Conservation (phyloP, 2,329 filamentous ascomycete genomes). For the Cladorrhinum sp. region DNA sequence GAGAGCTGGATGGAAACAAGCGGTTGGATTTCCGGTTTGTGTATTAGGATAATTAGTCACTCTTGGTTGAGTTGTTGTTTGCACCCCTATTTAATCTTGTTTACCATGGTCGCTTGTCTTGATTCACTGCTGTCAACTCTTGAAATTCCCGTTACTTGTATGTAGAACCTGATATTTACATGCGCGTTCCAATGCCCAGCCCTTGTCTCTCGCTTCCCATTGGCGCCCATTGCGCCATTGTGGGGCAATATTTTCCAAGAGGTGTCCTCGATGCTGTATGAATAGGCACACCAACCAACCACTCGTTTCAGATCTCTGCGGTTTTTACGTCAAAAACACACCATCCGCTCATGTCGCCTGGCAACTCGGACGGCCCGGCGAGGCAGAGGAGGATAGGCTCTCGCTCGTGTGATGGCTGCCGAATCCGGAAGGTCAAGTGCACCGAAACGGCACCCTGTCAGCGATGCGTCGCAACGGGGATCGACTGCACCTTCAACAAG, state of each 20-base stretch:
- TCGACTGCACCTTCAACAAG: constrained; percentile 50
- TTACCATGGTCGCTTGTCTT: too few relatives aligned
- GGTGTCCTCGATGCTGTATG: background rate
- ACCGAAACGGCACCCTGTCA: constrained; percentile 46
- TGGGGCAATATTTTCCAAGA: constrained; percentile 4
- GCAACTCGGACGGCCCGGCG: background rate
- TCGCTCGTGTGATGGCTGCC: constrained; percentile 50
- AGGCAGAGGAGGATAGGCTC: constrained; percentile 35
- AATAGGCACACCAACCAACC: background rate
- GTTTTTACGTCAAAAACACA: background rate
- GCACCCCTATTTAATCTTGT: too few relatives aligned
- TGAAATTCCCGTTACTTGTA: too few relatives aligned
- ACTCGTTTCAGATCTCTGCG: background rate
- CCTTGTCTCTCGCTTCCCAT: background rate
- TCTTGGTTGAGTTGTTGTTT: too few relatives aligned
- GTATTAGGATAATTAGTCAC: constrained; percentile 31
- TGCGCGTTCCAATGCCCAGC: too few relatives aligned
- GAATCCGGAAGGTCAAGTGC: constrained; percentile 51
- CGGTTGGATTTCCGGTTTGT: constrained; percentile 51
- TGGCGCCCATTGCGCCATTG: constrained; percentile 7
- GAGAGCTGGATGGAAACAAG: constrained; percentile 48
- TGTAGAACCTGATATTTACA: too few relatives aligned
- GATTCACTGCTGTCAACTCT: too few relatives aligned
- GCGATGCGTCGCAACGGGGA: constrained; percentile 42
- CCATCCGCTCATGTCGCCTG: background rate